Evolutionary conservation across 129 eudicot genomes (phyloP).

Genomic region (Dittrichia graveolens): DNA sequence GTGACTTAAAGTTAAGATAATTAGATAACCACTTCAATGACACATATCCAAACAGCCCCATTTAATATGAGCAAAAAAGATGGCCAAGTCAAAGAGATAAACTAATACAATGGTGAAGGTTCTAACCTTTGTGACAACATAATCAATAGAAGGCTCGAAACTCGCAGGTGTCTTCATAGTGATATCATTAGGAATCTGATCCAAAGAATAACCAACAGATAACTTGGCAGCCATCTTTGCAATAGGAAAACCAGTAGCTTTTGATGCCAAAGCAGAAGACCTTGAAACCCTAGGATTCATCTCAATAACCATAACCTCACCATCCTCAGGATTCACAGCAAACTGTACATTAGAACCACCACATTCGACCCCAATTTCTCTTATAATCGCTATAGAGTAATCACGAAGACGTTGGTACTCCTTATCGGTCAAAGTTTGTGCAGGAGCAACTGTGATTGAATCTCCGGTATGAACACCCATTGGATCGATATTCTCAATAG

Average conservation of each 20-base stretch:
- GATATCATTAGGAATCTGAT: constrained; percentile 97
- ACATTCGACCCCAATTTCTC: constrained; percentile 98
- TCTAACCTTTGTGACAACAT: constrained; percentile 93
- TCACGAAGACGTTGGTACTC: constrained; percentile 94
- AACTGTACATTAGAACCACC: constrained; percentile 99
- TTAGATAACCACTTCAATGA: neutral
- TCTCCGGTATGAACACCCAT: constrained; percentile 98
- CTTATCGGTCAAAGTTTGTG: constrained; percentile 89
- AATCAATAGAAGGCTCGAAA: constrained; percentile 90
- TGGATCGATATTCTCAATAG: constrained; percentile 88
- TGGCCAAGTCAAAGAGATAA: neutral
- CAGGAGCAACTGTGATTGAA: constrained; percentile 96
- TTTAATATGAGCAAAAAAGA: neutral
- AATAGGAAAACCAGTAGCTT: constrained; percentile 97
- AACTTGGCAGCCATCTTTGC: constrained; percentile 98
- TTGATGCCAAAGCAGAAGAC: constrained; percentile 92
- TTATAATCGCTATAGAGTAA: constrained; percentile 90
- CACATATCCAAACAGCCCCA: neutral
- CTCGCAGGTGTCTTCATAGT: constrained; percentile 96
- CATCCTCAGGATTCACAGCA: constrained; percentile 88
- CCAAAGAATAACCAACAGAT: constrained; percentile 95
- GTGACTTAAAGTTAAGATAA: neutral
- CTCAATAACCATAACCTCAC: constrained; percentile 97
- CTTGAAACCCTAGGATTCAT: constrained; percentile 98
- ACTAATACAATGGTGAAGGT: constrained; percentile 9